A percentile compares a stretch with the other conserved stretches of the same genome.
These are phyloP conservation scores for Pistacia atlantica DNA, from an alignment of 345 rosid species.

Conservation along the genomic window DNA sequence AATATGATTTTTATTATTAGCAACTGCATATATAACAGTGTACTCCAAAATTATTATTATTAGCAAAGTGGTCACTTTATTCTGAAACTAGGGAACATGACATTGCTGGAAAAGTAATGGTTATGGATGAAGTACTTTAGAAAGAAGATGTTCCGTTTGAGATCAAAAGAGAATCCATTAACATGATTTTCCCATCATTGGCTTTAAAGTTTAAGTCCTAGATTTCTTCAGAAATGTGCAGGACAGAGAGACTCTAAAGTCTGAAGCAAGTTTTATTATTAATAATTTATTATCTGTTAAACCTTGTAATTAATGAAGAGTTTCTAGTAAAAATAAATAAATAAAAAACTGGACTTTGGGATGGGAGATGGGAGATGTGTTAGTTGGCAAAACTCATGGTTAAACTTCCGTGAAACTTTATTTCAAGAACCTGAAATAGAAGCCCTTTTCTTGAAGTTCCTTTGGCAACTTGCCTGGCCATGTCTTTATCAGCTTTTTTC, in stretches of 20 bases:
- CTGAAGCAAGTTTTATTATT: too few relatives aligned
- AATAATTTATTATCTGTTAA: too few relatives aligned
- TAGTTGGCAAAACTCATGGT: neutral
- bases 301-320: too few relatives aligned
- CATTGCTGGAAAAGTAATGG: neutral
- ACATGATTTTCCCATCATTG: neutral
- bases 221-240: neutral
- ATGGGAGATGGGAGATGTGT: neutral
- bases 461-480: neutral
- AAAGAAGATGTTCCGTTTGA: neutral
- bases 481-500: neutral
- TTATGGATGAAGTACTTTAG: neutral
- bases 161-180: neutral
- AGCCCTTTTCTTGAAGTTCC: neutral
- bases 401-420: neutral
- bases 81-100: constrained; percentile 14
- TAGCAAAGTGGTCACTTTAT: constrained; percentile 19
- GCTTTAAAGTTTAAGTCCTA: constrained; percentile 14
- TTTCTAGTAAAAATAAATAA: too few relatives aligned
- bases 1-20: too few relatives aligned
- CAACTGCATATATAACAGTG: too few relatives aligned
- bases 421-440: neutral
- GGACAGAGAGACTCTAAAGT: neutral
- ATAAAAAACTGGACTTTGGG: too few relatives aligned
- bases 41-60: neutral